phyloP scores from a whole-genome alignment of 2,329 filamentous ascomycete genomes.

The Fusarium papillatum region DNA sequence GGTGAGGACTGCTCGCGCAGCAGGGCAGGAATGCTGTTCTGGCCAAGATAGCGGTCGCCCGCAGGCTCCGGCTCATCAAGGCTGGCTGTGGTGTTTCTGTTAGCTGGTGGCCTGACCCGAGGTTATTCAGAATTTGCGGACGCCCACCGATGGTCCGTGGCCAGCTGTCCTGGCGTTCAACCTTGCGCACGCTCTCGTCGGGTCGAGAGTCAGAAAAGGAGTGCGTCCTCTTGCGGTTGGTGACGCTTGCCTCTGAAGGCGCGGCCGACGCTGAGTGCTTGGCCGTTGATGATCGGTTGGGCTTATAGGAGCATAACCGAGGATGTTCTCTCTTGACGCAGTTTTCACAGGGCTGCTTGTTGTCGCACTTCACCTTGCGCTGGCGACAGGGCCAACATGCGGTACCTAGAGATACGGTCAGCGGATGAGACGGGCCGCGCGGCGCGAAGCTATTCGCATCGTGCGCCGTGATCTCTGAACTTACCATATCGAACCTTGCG shows the following conservation, averaged over 20 bases:
- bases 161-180: constrained; percentile 57
- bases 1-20: constrained; percentile 71
- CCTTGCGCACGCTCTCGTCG: constrained; percentile 48
- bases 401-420: constrained; percentile 59
- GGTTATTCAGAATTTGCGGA: constrained; percentile 1
- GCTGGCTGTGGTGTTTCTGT: constrained; percentile 51
- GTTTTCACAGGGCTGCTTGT: constrained; percentile 77
- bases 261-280: constrained; percentile 50
- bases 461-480: constrained; percentile 36
- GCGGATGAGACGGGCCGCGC: constrained; percentile 14
- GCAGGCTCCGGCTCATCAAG: constrained; percentile 69
- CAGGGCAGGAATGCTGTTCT: constrained; percentile 77
- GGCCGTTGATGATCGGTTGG: constrained; percentile 62
- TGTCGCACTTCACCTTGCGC: constrained; percentile 78
- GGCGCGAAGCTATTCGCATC: constrained; percentile 33
- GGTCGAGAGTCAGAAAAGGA: constrained; percentile 48
- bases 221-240: constrained; percentile 50
- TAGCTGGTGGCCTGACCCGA: constrained; percentile 31
- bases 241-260: constrained; percentile 40
- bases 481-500: constrained; percentile 78
- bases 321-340: constrained; percentile 76
- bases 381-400: constrained; percentile 78
- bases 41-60: constrained; percentile 72
- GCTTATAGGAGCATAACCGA: constrained; percentile 76
- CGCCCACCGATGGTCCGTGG: constrained; percentile 56